Percentiles rank a stretch among this genome's conserved stretches.
phyloP scores from a whole-genome alignment of 2,329 filamentous ascomycete species.

The Pestalotiopsis sp. region DNA sequence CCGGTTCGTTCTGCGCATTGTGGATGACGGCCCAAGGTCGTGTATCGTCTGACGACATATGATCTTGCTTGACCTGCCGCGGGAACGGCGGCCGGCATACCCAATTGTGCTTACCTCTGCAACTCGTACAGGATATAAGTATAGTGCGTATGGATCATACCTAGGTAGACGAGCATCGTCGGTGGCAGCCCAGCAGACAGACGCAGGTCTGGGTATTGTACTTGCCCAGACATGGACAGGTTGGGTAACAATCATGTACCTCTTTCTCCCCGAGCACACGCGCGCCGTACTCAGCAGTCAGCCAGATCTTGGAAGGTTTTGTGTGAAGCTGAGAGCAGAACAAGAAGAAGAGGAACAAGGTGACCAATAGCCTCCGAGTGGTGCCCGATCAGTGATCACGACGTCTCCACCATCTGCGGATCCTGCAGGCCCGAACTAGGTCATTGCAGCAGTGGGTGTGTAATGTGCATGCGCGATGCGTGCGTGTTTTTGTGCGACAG shows the following conservation, averaged over 20 bases:
- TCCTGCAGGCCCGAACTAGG: slow-evolving; percentile 4
- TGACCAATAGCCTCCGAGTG: neutral
- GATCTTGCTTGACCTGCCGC: neutral
- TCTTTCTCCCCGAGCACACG: too few species aligned
- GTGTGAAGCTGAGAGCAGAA: neutral
- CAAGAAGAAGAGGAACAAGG: neutral
- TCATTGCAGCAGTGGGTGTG: neutral
- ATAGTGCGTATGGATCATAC: too few species aligned
- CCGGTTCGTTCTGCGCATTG: neutral
- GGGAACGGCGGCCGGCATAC: neutral
- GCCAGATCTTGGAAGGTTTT: neutral
- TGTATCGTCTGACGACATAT: neutral
- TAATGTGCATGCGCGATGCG: too few species aligned
- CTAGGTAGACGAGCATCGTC: too few species aligned
- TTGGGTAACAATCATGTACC: too few species aligned
- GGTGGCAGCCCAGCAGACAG: too few species aligned
- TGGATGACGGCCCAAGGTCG: neutral
- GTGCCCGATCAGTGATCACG: slow-evolving; percentile 10
- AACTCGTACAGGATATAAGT: too few species aligned
- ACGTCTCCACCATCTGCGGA: slow-evolving; percentile 2
- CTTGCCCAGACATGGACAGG: too few species aligned
- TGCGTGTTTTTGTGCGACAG: neutral
- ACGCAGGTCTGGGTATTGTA: too few species aligned
- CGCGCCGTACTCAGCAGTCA: neutral
- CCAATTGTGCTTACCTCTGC: neutral